Percentiles rank a stretch among this genome's conserved stretches.
phyloP scores from a whole-genome alignment of 116 monocot genomes.

The Iris pallida region DNA sequence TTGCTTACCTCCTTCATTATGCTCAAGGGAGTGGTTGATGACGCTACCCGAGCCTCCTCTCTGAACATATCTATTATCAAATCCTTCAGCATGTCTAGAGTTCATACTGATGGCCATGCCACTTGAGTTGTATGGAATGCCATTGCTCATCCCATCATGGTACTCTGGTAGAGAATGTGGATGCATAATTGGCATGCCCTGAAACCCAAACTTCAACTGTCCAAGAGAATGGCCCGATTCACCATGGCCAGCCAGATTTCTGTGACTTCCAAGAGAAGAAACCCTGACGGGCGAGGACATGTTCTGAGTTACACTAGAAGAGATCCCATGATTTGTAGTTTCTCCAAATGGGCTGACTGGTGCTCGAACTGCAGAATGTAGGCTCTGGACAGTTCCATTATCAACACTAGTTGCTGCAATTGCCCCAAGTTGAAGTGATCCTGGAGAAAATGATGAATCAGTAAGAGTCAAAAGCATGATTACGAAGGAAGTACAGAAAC shows the following conservation, averaged over 20 bases:
- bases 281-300: slow-evolving; percentile 52
- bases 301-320: slow-evolving; percentile 42
- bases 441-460: slow-evolving; percentile 27
- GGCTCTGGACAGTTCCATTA: slow-evolving; percentile 38
- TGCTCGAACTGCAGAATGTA: slow-evolving; percentile 34
- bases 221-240: slow-evolving; percentile 48
- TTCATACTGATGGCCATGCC: slow-evolving; percentile 37
- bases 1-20: slow-evolving; percentile 14
- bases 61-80: slow-evolving; percentile 41
- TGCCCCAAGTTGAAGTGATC: slow-evolving; percentile 27
- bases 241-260: slow-evolving; percentile 28
- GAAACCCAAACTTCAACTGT: slow-evolving; percentile 56
- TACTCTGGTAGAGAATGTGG: slow-evolving; percentile 70
- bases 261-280: slow-evolving; percentile 34
- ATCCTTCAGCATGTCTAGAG: slow-evolving; percentile 29
- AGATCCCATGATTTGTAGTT: slow-evolving; percentile 35
- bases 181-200: slow-evolving; percentile 38
- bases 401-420: slow-evolving; percentile 25
- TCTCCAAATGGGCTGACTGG: slow-evolving; percentile 47
- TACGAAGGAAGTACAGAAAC: background rate
- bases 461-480: background rate
- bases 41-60: slow-evolving; percentile 41
- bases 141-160: slow-evolving; percentile 41
- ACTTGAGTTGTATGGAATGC: slow-evolving; percentile 38
- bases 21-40: slow-evolving; percentile 40